Conservation (phyloP, 768 basidiomycete species). For the Fomitopsis serialis region DNA sequence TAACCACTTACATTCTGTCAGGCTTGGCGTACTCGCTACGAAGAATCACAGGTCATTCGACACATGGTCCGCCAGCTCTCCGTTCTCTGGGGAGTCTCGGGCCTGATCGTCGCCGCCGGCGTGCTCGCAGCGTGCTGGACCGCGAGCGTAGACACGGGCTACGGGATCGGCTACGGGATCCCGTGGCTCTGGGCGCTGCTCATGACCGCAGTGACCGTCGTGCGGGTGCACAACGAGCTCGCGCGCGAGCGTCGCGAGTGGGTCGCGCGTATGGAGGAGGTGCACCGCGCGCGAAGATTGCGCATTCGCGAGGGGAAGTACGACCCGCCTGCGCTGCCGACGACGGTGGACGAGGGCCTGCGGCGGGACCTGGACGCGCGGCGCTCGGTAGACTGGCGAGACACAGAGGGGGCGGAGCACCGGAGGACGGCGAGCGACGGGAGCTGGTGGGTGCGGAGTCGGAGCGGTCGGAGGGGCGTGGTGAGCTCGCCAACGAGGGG, state of each 20-base stretch:
- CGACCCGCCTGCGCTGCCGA: not conserved
- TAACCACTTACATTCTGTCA: slow-evolving; percentile 10
- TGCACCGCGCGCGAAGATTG: not conserved
- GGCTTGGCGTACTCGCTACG: slow-evolving; percentile 27
- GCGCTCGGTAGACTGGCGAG: not conserved
- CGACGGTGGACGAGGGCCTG: not conserved
- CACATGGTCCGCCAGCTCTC: slow-evolving; percentile 19
- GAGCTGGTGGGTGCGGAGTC: no score
- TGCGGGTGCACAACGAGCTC: slow-evolving; percentile 11
- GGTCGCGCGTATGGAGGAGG: slow-evolving; percentile 8
- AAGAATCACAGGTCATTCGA: slow-evolving; percentile 22
- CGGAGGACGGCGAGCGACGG: no score
- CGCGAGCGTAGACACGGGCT: slow-evolving; percentile 19
- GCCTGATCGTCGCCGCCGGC: slow-evolving; percentile 14
- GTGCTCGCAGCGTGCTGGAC: slow-evolving; percentile 22
- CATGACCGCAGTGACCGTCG: slow-evolving; percentile 7
- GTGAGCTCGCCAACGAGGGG: no score
- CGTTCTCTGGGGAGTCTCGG: slow-evolving; percentile 20
- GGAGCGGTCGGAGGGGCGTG: no score
- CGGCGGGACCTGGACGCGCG: not conserved
- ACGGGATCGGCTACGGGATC: slow-evolving; percentile 23
- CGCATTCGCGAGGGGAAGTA: not conserved
- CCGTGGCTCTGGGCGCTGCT: slow-evolving; percentile 27
- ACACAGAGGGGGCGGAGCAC: no score
- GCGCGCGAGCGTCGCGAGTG: slow-evolving; percentile 10